Percentiles rank a stretch among this genome's conserved stretches.
These are phyloP conservation scores for Gossypium schwendimanii DNA, from an alignment of 441 rosid species.

Conservation along the genomic window DNA sequence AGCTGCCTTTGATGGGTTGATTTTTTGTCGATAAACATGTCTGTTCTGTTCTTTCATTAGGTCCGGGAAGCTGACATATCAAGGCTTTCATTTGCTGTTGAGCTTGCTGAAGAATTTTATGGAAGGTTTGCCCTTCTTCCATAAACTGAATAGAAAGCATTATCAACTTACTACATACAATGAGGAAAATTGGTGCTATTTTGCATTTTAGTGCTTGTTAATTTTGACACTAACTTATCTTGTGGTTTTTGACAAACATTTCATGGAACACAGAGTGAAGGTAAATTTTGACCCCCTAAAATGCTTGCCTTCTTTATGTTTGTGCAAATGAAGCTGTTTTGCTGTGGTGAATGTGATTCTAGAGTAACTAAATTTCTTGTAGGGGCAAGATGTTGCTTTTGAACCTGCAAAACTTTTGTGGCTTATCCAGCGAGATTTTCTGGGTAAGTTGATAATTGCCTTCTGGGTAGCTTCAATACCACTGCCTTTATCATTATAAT, in stretches of 20 bases:
- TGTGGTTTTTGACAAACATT: conserved; percentile 27
- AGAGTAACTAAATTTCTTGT: conserved; percentile 25
- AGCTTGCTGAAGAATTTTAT: conserved; percentile 98
- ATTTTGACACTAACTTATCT: conserved; percentile 35
- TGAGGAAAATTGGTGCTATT: conserved; percentile 9
- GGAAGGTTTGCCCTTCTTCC: conserved; percentile 61
- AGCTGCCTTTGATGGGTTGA: conserved; percentile 12
- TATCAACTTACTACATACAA: background rate
- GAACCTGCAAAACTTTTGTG: conserved; percentile 93
- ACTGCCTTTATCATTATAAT: background rate
- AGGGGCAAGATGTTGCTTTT: conserved; percentile 98
- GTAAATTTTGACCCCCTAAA: conserved; percentile 36
- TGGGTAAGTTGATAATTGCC: conserved; percentile 52
- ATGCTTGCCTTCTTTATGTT: conserved; percentile 15
- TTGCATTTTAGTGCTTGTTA: conserved; percentile 7
- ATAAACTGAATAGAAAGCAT: conserved; percentile 17
- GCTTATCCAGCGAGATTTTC: conserved; percentile 99
- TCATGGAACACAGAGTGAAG: conserved; percentile 72
- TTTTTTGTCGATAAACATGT: conserved; percentile 12
- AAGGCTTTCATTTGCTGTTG: conserved; percentile 95
- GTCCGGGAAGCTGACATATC: conserved; percentile 98
- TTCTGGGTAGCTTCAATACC: conserved; percentile 6
- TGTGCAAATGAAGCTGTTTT: conserved; percentile 13
- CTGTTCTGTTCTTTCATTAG: conserved; percentile 37
- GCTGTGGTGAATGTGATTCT: conserved; percentile 13